Base-by-base conservation (phyloP, 2,329 filamentous ascomycete species). In the Alternaria triticimaculans region DNA sequence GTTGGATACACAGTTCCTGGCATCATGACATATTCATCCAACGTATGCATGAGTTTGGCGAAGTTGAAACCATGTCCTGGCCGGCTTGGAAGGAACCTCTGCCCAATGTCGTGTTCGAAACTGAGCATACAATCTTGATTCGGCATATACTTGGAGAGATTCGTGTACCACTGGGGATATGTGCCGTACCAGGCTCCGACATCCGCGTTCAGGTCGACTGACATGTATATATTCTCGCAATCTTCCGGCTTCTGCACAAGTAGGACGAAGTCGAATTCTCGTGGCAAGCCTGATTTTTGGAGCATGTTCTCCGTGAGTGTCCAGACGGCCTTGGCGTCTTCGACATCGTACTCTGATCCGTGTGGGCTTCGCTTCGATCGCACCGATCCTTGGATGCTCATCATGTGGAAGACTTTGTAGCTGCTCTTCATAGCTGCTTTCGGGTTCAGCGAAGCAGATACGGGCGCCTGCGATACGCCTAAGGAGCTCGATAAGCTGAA, bases 241-340 rank as follows among this genome's bases (percentile, higher is more conserved):
- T 78, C 71, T 8, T 78, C 70, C 6, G 81, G 82, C 61, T 84
- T 84, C 55, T 83, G 80, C 10, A 86, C 74, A 6, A 86, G 71
- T 75, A 86, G 80, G 15, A 84, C 83, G 66, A 86, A 85, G 3
- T 84, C 85, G 54, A 86, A 85, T 60, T 86, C 84, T 9, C 84
- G 79, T 10, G 84, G 84, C 5, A 86, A 71, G 3, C 84, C 84
- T 5, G 82, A 84, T 23, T 80, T 78, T 65, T 86, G 84, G 9
- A 85, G 72, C 41, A 70, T 65, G 60, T 86, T 86, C 57, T 86
- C 84, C 58, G 84, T 82, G 2, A 86, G 75, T 5, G 84, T 84
- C 84, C 84, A 86, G 14, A 85, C 80, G 9, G 85, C 77, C 64
- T 83, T 81, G 3, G 78, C 82, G 48, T 83, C 81, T 51, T 84